Base-by-base conservation (phyloP, 768 basidiomycete species). In the Steccherinum ochraceum region DNA sequence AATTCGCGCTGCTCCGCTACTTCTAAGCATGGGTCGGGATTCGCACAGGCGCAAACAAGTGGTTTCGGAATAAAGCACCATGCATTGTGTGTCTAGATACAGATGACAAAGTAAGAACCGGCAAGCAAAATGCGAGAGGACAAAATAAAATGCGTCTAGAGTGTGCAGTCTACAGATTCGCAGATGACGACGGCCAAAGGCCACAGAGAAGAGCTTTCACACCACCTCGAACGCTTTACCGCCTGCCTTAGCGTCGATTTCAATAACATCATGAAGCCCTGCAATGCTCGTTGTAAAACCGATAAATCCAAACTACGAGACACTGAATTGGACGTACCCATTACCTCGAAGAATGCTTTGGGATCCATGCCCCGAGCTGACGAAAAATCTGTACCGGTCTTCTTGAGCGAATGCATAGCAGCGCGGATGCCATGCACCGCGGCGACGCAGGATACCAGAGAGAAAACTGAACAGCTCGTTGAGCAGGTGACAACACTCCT, bases 361-460 rank as follows among this genome's bases (percentile, higher is more conserved):
- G 86, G 86, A 57, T 86, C 84, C 86, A 88, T 86, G 19, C 86
- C 67, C 63, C 72, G 62, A 0, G 77, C 75, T 5, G 75, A 74
- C 21, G 61, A 54, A 61, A 83, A 86, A 62, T 89, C 86, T 4
- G 86, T 88, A 5, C 86, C 86, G 2, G 85, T 87, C 69, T 85
- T 84, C 69, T 83, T 86, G 41, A 89, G 67, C 0, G 81, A 79
- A 16, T 75, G 75, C 83, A 88, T 86, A 5, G 86, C 86, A n/a
- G 79, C 79, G 45, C 86, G 83, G 49, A 86, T 77, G n/a, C 78
- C 85, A 58, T 89, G 86, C 7, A 86, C 78, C 59, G 84, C 85
- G 19, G 86, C 83, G 24, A 89, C 86, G 54, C 81, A 83, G 23
- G 85, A 87, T 2, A 85, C 83, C 5, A 88, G 70, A 10, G 85